Base-by-base conservation (phyloP, 352 stramenopile genomes). In the Phytophthora europaea region DNA sequence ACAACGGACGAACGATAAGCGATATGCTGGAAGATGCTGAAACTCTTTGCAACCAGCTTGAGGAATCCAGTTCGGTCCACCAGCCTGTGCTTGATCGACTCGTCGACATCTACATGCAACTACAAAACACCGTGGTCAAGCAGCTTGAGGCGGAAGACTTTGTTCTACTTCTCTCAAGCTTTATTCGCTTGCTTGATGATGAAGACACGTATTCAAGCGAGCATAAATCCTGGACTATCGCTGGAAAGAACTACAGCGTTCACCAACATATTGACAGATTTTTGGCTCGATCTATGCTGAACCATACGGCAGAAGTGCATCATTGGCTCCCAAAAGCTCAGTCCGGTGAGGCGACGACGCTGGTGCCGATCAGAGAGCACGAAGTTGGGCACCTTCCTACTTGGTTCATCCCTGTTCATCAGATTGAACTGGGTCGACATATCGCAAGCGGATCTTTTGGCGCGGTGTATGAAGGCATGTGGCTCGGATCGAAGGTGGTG, bases 31-130 rank as follows among this genome's bases (percentile, higher is more conserved):
- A 52, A 16, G 36, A 53, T 2, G 56, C 36, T 33, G 22, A 34
- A 2, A 3, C 16, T 3, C n/a, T 63, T 12, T 63, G 56, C 20
- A 10, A 18, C n/a, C 16, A 52, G 15, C 20, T 34, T 22, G 56
- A 50, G 4, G 36, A 18, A 13, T 10, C 48, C 20, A 23, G 16
- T 16, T 26, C 12, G 6, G 56, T 36, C 15, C 47, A 52, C 56
- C 34, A 33, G 16, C 10, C 56, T 12, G 56, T 63, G n/a, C 20
- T 36, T 23, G 36, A n/a, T 48, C 56, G 56, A n/a, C 22, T 63
- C 4, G 4, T 52, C 4, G 36, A 53, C 22, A 51, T 63, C 5
- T 63, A 36, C 23, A 13, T 43, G 38, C 56, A 63, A 40, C 13
- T 63, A 18, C 20, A 63, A 38, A n/a, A 22, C 57, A 18, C 18